A percentile compares a stretch with the other conserved stretches of the same genome.
These are phyloP conservation scores for Leccinum disarticulatum DNA, from an alignment of 768 basidiomycete genomes.

Conservation along the genomic window DNA sequence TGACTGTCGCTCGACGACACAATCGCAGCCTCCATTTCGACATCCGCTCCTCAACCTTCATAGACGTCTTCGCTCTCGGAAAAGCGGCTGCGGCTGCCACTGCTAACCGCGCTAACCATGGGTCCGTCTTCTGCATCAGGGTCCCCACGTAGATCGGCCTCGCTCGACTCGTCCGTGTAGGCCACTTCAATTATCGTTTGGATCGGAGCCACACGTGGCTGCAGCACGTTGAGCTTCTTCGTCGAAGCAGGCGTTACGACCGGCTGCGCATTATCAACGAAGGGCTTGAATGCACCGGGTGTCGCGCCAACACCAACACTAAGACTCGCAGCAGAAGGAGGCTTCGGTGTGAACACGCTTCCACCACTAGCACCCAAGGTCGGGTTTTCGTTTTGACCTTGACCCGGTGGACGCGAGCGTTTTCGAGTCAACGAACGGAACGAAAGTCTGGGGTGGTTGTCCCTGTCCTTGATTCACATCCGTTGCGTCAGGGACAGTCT, in stretches of 20 bases:
- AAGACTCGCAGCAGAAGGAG: constrained; percentile 18
- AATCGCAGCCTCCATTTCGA: constrained; percentile 26
- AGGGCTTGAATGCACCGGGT: constrained; percentile 38
- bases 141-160: constrained; percentile 22
- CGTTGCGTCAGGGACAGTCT: constrained; percentile 15
- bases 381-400: constrained; percentile 42
- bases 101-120: constrained; percentile 17
- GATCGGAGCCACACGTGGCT: constrained; percentile 19
- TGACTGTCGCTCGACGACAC: constrained; percentile 34
- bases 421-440: constrained; percentile 40
- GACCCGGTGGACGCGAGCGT: constrained; percentile 54
- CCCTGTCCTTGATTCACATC: constrained; percentile 14
- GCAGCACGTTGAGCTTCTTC: constrained; percentile 21
- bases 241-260: constrained; percentile 18
- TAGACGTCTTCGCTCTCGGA: constrained; percentile 35
- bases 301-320: constrained; percentile 6
- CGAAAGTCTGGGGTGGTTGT: constrained; percentile 37
- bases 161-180: constrained; percentile 36
- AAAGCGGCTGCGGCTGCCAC: constrained; percentile 30
- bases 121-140: constrained; percentile 27
- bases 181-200: constrained; percentile 26
- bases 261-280: constrained; percentile 27
- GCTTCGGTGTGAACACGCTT: constrained; percentile 47
- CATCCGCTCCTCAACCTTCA: constrained; percentile 28
- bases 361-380: constrained; percentile 18